Evolutionary conservation across 2,329 filamentous ascomycete genomes (phyloP).

Genomic region (Hypoxylon sp.): DNA sequence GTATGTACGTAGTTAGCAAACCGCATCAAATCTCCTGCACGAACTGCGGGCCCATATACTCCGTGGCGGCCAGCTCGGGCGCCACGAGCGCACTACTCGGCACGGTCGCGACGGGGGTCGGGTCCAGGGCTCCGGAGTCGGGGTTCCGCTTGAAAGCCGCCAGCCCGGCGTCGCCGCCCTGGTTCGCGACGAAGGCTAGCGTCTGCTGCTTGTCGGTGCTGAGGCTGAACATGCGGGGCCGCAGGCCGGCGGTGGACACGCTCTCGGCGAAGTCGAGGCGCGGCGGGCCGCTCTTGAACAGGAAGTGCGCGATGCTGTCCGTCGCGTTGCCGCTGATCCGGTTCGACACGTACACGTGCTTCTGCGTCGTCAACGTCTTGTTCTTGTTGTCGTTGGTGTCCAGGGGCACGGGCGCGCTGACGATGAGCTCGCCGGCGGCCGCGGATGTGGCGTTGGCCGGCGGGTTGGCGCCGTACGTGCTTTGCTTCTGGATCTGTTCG

Average conservation of each 20-base stretch:
- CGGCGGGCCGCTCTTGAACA: constrained; percentile 48
- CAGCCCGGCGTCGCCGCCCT: constrained; percentile 59
- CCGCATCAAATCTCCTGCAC: constrained; percentile 47
- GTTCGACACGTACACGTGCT: constrained; percentile 67
- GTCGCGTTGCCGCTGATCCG: constrained; percentile 62
- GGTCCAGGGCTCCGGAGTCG: constrained; percentile 43
- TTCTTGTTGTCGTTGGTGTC: too few species aligned
- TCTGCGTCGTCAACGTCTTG: constrained; percentile 51
- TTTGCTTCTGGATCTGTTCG: constrained; percentile 57
- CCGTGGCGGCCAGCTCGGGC: constrained; percentile 30
- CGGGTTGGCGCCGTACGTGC: constrained; percentile 58
- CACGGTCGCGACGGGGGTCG: constrained; percentile 45
- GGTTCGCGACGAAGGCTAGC: constrained; percentile 64
- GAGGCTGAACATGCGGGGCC: constrained; percentile 65
- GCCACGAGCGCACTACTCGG: constrained; percentile 37
- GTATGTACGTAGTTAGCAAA: background rate
- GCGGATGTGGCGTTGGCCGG: constrained; percentile 58
- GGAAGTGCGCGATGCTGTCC: constrained; percentile 66
- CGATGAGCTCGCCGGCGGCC: constrained; percentile 62
- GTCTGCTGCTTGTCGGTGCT: constrained; percentile 52
- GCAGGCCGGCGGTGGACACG: constrained; percentile 50
- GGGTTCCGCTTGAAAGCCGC: constrained; percentile 57
- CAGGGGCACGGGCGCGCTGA: constrained; percentile 50
- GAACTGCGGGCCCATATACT: constrained; percentile 51
- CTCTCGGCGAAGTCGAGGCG: constrained; percentile 46